These are phyloP conservation scores for Aspergillus coremiiformis DNA, from an alignment of 495 filamentous ascomycete species.

Conservation along the genomic window DNA sequence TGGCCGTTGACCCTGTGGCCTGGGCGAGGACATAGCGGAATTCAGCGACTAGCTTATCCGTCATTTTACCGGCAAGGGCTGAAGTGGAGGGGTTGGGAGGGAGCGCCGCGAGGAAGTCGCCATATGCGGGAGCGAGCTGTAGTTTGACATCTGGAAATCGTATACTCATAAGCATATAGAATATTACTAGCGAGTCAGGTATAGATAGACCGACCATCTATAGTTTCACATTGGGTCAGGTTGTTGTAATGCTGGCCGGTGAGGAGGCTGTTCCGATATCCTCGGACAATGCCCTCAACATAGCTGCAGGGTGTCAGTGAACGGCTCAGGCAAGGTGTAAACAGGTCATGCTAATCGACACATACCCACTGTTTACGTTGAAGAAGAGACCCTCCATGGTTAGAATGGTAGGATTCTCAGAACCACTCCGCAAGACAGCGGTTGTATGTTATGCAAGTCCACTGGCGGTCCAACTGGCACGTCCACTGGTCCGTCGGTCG, in stretches of 20 bases:
- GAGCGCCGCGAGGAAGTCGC: constrained; percentile 90
- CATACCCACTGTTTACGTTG: constrained; percentile 89
- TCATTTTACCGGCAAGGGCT: constrained; percentile 85
- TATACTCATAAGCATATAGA: constrained; percentile 2
- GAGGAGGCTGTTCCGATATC: constrained; percentile 90
- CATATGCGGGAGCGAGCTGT: constrained; percentile 92
- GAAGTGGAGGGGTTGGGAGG: constrained; percentile 97
- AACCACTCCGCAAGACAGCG: background rate
- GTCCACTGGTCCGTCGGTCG: background rate
- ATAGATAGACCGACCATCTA: constrained; percentile 63
- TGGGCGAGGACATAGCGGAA: constrained; percentile 94
- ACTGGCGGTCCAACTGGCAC: background rate
- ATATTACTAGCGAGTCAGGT: background rate
- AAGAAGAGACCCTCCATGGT: constrained; percentile 93
- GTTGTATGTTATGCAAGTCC: constrained; percentile 4
- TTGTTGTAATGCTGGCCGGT: constrained; percentile 89
- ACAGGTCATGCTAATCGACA: background rate
- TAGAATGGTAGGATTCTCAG: background rate
- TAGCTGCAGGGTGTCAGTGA: constrained; percentile 52
- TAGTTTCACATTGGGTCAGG: constrained; percentile 95
- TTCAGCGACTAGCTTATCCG: constrained; percentile 95
- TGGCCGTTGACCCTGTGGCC: constrained; percentile 78
- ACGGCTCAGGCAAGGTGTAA: background rate
- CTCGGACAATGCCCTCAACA: constrained; percentile 93
- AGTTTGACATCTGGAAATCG: constrained; percentile 76